phyloP scores from a whole-genome alignment of 768 basidiomycete genomes.

The Lentinula aciculospora region DNA sequence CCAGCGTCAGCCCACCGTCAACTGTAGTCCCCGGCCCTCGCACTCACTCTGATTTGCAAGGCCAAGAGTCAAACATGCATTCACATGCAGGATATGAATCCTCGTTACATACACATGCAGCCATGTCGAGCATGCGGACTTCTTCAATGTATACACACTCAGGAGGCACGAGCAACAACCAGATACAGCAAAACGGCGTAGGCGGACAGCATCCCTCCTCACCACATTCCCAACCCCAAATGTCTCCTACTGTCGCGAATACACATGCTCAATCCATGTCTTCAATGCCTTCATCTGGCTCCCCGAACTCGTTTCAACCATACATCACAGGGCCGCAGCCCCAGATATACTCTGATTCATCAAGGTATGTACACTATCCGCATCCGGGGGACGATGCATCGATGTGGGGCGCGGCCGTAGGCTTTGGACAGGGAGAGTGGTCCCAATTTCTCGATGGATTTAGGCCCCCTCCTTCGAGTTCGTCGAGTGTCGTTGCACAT shows the following conservation, averaged over 20 bases:
- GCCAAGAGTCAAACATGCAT: background rate
- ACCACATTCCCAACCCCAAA: conserved; percentile 17
- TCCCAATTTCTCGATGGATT: conserved; percentile 59
- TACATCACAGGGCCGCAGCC: conserved; percentile 16
- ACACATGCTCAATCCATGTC: conserved; percentile 17
- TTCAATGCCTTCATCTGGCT: conserved; percentile 15
- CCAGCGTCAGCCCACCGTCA: conserved; percentile 53
- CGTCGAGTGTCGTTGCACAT: background rate
- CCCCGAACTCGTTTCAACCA: conserved; percentile 19
- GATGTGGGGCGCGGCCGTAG: conserved; percentile 73
- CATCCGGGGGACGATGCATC: conserved; percentile 55
- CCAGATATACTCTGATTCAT: conserved; percentile 31
- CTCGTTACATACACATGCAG: conserved; percentile 6
- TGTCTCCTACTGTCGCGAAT: conserved; percentile 16
- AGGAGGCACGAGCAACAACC: conserved; percentile 10
- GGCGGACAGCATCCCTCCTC: conserved; percentile 13
- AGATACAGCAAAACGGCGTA: conserved; percentile 12
- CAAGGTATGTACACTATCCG: conserved; percentile 38
- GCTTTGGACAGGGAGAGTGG: conserved; percentile 78
- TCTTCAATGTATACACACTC: conserved; percentile 15
- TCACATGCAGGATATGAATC: conserved; percentile 1
- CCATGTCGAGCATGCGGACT: conserved; percentile 23
- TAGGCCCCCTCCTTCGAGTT: conserved; percentile 27
- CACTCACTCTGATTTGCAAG: conserved; percentile 26
- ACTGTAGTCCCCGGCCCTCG: conserved; percentile 28